Evolutionary conservation across 1,284 basidiomycete genomes (phyloP), one percentile per base, ranked within the genome.

Genomic region (Ceratobasidium sp.): DNA sequence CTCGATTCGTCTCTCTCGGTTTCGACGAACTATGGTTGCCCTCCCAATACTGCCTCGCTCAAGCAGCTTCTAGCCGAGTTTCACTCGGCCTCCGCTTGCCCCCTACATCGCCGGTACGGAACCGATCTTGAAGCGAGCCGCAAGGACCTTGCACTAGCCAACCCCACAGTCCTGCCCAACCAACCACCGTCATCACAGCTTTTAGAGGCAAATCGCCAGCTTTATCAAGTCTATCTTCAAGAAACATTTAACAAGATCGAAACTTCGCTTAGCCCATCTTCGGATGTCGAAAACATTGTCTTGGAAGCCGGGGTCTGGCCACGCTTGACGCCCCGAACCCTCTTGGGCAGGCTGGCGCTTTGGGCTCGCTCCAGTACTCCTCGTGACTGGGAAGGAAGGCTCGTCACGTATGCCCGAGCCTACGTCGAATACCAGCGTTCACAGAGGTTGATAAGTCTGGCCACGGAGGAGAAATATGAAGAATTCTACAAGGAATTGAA

Each of bases 401-500:
- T 78, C 41, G 41, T 62, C 18, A 48, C 18, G 18, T 76, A 70
- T 50, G 78, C 78, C 20, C 54, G 27, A 30, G 20, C 76, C 18
- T 54, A 62, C 23, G 18, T 76, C 6, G 65, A 70, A 20, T 65
- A 70, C 46, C 75, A 71, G 23, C 55, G 68, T 4, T 65, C 62
- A 3, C 66, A 67, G n/a, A 30, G 59, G 23, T 50, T 79, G 27
- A 57, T 70, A 33, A n/a, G 20, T 12, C 27, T 77, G 16, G 46
- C 68, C 6, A 4, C 20, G 20, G 48, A 35, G 0, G 48, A 38
- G 14, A 65, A 65, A 10, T 23, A 16, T 2, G 65, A 76, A 18
- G 71, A 79, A 35, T 75, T 76, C 16, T 59, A 38, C n/a, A 77
- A 67, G n/a, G 76, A 66, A 27, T 23, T 77, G 8, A 46, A 46